Conservation (phyloP, 129 eudicot genomes). For the Escallonia herrerae region DNA sequence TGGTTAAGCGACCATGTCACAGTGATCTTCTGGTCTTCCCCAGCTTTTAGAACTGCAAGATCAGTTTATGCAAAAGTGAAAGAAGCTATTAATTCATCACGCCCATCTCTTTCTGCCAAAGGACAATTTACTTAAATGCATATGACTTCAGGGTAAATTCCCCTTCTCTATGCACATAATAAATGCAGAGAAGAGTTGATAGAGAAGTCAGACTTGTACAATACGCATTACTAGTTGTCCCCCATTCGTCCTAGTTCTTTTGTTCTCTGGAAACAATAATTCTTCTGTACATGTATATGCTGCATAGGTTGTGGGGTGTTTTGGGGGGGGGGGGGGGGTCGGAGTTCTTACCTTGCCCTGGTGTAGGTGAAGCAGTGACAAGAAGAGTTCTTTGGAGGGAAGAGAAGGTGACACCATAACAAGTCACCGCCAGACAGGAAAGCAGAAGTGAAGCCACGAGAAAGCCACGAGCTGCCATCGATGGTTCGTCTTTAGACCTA, state of each 20-base stretch:
- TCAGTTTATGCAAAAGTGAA: neutral
- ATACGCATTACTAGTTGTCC: neutral
- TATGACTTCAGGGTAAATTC: too few species aligned
- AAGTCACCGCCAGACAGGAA: conserved; percentile 24
- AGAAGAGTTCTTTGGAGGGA: conserved; percentile 34
- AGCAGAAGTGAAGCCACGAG: conserved; percentile 23
- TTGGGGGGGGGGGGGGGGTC: neutral
- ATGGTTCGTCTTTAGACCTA: conserved; percentile 11
- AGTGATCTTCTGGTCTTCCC: conserved; percentile 36
- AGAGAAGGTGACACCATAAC: conserved; percentile 32
- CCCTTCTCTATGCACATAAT: neutral
- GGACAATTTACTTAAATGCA: too few species aligned
- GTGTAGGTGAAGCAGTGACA: conserved; percentile 33
- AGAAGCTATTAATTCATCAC: neutral
- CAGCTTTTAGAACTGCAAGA: conserved; percentile 55
- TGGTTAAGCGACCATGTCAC: conserved; percentile 48
- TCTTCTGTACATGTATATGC: neutral
- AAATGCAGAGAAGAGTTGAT: neutral
- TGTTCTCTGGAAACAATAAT: neutral
- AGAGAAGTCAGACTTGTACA: neutral
- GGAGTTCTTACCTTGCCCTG: conserved; percentile 36
- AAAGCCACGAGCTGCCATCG: conserved; percentile 34
- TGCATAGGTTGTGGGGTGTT: neutral
- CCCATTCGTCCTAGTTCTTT: neutral
- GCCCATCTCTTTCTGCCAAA: neutral